A percentile compares a stretch with the other conserved stretches of the same genome.
phyloP scores from a whole-genome alignment of 148 eudicot species.

The Rhododendron vialii region DNA sequence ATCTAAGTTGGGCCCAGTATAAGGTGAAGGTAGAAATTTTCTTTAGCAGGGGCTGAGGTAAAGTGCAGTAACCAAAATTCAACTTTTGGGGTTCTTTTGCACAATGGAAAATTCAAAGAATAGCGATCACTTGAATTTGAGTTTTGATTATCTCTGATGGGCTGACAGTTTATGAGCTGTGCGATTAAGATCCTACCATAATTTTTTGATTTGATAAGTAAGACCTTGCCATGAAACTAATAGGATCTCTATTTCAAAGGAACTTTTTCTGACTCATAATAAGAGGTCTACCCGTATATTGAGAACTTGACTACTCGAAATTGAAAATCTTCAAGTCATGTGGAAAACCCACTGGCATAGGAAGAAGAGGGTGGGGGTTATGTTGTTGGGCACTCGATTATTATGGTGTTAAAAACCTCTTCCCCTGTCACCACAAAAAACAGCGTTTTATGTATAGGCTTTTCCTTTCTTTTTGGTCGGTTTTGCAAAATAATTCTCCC shows the following conservation, averaged over 20 bases:
- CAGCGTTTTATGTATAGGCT: background rate
- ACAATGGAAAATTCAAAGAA: background rate
- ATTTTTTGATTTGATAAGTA: background rate
- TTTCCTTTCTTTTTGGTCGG: background rate
- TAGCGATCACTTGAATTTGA: background rate
- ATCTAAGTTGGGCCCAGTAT: background rate
- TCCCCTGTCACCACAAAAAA: background rate
- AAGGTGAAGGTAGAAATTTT: background rate
- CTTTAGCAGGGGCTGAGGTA: background rate
- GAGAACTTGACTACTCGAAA: background rate
- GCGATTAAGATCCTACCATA: background rate
- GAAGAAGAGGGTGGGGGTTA: background rate
- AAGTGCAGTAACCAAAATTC: background rate
- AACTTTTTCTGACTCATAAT: background rate
- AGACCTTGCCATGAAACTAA: background rate
- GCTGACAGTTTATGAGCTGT: background rate
- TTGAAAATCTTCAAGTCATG: background rate
- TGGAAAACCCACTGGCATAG: background rate
- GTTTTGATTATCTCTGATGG: background rate
- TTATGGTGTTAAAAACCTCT: background rate
- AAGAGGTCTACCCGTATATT: background rate
- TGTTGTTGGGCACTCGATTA: background rate
- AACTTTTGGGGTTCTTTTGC: background rate
- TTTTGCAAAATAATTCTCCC: background rate
- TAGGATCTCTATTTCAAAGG: background rate